Base-by-base conservation (phyloP, 768 basidiomycete species). In the Auriscalpium vulgare region DNA sequence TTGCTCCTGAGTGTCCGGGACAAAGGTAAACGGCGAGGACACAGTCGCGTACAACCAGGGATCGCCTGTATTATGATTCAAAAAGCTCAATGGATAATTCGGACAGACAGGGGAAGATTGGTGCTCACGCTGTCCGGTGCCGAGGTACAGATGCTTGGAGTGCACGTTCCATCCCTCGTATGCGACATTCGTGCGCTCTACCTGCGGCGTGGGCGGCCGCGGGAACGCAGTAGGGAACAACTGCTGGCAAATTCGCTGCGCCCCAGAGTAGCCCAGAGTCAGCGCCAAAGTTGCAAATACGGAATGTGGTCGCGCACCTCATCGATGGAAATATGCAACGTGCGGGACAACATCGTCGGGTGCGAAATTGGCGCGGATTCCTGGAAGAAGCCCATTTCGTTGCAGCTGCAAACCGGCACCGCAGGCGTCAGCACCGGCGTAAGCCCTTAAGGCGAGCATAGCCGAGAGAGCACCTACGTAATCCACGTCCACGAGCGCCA, bases 341-440 rank as follows among this genome's bases (percentile, higher is more conserved):
- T 16, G 13, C 40, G 46, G 4, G 56, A 57, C 4, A 44, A 38
- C 10, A 57, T 37, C 16, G 52, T 45, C 11, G 47, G 47, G 14
- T 43, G 8, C 16, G 21, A 29, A 6, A 3, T 34, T 5, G 53
- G 53, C 10, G 53, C 53, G 7, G 45, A 19, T 17, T 54, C 53
- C 29, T 47, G 53, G 46, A 54, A 54, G 16, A 34, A 86, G 34
- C 87, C 87, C 1, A 88, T 75, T 69, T 88, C 78, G 62, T 84
- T 87, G 64, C 87, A 88, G 4, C 84, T 85, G 47, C 36, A 56
- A 37, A n/a, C 21, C 3, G n/a, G 46, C 7, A n/a, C 40, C n/a
- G 14, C 49, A 37, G 16, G 21, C 7, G 9, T 56, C n/a, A 19
- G 17, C 14, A 1, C 35, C 21, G 44, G 3, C 44, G n/a, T n/a